Percentiles rank a stretch among this genome's conserved stretches.
Evolutionary conservation across 768 basidiomycete genomes (phyloP).

Genomic region (Daedalea quercina): DNA sequence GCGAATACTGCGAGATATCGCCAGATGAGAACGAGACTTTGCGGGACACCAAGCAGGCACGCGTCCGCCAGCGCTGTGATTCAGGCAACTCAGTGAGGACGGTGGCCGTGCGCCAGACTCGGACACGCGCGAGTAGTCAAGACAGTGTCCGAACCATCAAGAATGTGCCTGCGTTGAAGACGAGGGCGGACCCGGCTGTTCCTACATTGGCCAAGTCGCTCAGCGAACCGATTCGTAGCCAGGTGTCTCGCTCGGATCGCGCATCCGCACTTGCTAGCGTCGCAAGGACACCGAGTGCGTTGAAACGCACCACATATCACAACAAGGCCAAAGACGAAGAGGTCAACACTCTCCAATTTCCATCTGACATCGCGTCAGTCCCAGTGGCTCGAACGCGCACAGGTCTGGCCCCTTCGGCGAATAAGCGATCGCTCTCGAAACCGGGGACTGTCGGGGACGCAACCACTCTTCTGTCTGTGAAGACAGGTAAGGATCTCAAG

Average conservation of each 20-base stretch:
- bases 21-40: not conserved
- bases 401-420: not conserved
- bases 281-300: not conserved
- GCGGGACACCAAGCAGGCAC: not conserved
- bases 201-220: not conserved
- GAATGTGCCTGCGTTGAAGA: not conserved
- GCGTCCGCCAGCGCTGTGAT: not conserved
- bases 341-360: not conserved
- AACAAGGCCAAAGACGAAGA: not conserved
- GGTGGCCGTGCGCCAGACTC: not conserved
- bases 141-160: not conserved
- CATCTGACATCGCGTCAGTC: too few species aligned
- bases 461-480: not conserved
- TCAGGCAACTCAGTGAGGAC: not conserved
- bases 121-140: not conserved
- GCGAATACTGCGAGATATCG: not conserved
- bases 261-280: not conserved
- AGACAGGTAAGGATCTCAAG: not conserved
- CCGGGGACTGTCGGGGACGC: not conserved
- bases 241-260: not conserved
- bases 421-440: not conserved
- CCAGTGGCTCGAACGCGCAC: not conserved
- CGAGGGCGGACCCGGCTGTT: not conserved
- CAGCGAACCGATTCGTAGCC: not conserved
- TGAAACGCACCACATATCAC: not conserved